Conservation (phyloP, 495 filamentous ascomycete species). For the Neurospora africana region DNA sequence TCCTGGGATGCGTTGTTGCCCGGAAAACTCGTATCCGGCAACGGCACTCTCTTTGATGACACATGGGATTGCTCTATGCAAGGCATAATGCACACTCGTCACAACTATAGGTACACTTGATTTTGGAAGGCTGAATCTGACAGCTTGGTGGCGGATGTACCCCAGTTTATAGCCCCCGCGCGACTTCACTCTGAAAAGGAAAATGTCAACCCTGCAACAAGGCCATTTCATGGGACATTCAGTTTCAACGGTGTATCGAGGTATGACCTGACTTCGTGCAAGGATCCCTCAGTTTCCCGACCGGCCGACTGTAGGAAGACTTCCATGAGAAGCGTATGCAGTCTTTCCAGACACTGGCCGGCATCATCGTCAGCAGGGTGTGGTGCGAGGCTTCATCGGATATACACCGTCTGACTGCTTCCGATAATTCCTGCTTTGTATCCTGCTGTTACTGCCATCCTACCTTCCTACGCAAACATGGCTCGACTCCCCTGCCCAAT, state of each 20-base stretch:
- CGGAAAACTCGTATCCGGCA: background rate
- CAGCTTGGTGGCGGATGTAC: background rate
- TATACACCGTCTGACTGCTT: background rate
- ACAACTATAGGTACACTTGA: background rate
- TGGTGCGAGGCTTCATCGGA: background rate
- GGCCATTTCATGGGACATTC: background rate
- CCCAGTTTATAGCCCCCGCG: background rate
- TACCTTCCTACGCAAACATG: background rate
- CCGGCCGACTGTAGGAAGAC: background rate
- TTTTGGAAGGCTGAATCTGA: background rate
- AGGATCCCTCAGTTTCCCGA: background rate
- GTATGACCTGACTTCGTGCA: background rate
- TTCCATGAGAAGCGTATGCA: background rate
- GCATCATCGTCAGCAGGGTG: background rate
- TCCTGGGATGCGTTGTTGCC: background rate
- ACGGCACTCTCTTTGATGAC: background rate
- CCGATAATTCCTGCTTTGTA: background rate
- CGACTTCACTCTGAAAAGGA: background rate
- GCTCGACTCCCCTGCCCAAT: background rate
- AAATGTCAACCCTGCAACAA: background rate
- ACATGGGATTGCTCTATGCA: background rate
- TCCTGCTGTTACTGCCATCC: background rate
- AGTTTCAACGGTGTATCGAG: background rate
- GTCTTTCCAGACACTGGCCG: background rate
- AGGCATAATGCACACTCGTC: background rate